Percentiles rank a stretch among this genome's conserved stretches.
Evolutionary conservation across 805 yeast species (phyloP).

Genomic region (Blastobotrys chiropterorum): DNA sequence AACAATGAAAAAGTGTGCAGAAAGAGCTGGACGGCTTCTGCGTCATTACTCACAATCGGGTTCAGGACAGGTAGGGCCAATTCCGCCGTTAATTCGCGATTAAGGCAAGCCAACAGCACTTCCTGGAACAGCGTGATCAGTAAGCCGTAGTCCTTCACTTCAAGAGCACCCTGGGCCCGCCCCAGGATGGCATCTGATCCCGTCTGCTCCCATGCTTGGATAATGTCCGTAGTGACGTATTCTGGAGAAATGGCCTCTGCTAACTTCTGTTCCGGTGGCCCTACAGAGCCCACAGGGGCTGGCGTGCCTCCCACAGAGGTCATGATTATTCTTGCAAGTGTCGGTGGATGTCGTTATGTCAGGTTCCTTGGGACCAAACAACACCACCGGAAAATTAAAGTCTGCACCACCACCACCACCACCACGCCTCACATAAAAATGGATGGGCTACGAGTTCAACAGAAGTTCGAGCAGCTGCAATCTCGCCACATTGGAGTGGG

Average conservation of each 20-base stretch:
- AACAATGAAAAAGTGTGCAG: conserved; percentile 16
- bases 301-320: neutral
- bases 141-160: neutral
- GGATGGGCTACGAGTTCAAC: conserved; percentile 57
- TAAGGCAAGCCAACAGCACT: conserved; percentile 9
- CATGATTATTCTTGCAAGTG: neutral
- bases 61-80: conserved; percentile 6
- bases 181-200: neutral
- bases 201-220: neutral
- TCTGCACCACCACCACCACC: neutral
- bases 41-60: conserved; percentile 1
- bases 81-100: conserved; percentile 6
- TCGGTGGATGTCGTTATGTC: neutral
- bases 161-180: neutral
- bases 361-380: neutral
- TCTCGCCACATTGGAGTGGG: conserved; percentile 72
- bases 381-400: neutral
- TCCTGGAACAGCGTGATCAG: conserved; percentile 16
- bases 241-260: neutral
- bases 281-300: neutral
- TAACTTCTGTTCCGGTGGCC: neutral
- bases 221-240: neutral
- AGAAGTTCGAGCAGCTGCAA: conserved; percentile 49
- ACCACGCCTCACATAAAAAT: conserved; percentile 24
- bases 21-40: conserved; percentile 8